Evolutionary conservation across 495 filamentous ascomycete species (phyloP).

Genomic region (Oleoguttula mirabilis): DNA sequence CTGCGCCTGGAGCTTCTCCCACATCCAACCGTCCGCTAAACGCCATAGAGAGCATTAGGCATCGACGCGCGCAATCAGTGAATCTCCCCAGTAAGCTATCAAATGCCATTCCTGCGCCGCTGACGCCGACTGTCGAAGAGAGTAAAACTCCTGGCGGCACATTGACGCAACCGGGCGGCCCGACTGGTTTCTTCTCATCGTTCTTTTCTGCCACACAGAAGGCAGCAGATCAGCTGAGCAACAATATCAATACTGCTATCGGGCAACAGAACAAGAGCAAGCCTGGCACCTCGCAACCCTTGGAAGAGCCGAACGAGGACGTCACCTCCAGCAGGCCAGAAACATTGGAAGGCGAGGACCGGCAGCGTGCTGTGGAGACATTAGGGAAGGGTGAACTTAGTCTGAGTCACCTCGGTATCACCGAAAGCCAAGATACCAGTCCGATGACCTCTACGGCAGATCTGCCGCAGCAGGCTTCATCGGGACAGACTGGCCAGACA

Average conservation of each 20-base stretch:
- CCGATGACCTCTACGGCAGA: constrained; percentile 36
- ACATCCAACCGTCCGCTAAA: not conserved
- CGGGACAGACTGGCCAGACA: constrained; percentile 33
- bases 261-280: constrained; percentile 28
- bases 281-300: constrained; percentile 2
- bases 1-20: not conserved
- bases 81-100: constrained; percentile 73
- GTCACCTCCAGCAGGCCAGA: constrained; percentile 17
- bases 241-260: constrained; percentile 47
- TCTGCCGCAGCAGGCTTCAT: constrained; percentile 33
- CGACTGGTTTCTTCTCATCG: constrained; percentile 75
- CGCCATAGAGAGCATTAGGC: constrained; percentile 15
- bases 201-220: constrained; percentile 90
- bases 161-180: constrained; percentile 29
- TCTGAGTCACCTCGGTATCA: constrained; percentile 67
- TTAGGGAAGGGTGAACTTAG: constrained; percentile 80
- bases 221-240: constrained; percentile 77
- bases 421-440: constrained; percentile 38
- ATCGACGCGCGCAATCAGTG: constrained; percentile 49
- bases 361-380: constrained; percentile 64
- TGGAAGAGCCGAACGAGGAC: constrained; percentile 27
- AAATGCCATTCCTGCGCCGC: constrained; percentile 52
- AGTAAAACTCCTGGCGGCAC: constrained; percentile 38
- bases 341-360: constrained; percentile 34
- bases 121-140: constrained; percentile 64